Evolutionary conservation across 345 rosid species (phyloP).

Genomic region (Tarenaya hassleriana): DNA sequence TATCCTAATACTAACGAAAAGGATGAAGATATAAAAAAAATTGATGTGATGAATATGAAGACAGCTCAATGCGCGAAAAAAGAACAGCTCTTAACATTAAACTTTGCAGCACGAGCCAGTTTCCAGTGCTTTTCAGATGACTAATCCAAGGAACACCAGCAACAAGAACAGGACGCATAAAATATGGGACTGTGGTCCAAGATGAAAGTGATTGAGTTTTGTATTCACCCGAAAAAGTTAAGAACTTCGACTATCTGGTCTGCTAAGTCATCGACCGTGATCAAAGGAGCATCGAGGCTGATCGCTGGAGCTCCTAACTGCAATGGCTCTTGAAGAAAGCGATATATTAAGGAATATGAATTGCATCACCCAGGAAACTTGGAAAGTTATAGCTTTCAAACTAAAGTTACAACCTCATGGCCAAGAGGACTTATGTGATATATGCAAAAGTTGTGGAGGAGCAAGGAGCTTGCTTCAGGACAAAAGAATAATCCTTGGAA

Average conservation of each 20-base stretch:
- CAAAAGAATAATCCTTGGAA: conserved; percentile 88
- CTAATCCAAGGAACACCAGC: too few species aligned
- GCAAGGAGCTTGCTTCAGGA: conserved; percentile 81
- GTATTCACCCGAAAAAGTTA: conserved; percentile 79
- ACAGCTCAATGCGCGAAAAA: not conserved
- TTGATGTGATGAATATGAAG: not conserved
- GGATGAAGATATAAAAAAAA: not conserved
- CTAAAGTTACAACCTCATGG: conserved; percentile 75
- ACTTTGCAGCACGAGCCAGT: too few species aligned
- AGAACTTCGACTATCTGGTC: conserved; percentile 90
- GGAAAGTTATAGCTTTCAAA: not conserved
- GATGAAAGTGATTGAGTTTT: not conserved
- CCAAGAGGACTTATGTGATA: conserved; percentile 97
- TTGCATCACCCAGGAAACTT: conserved; percentile 16
- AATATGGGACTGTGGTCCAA: not conserved
- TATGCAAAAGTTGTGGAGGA: conserved; percentile 91
- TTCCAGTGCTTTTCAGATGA: too few species aligned
- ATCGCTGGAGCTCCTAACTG: conserved; percentile 85
- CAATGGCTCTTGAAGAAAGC: conserved; percentile 66
- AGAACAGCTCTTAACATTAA: too few species aligned
- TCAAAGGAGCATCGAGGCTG: conserved; percentile 50
- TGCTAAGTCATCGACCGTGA: conserved; percentile 87
- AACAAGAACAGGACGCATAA: not conserved
- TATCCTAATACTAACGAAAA: too few species aligned
- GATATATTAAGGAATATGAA: conserved; percentile 42